Evolutionary conservation across 2,329 filamentous ascomycete species (phyloP).

Genomic region (Aspergillus sp.): DNA sequence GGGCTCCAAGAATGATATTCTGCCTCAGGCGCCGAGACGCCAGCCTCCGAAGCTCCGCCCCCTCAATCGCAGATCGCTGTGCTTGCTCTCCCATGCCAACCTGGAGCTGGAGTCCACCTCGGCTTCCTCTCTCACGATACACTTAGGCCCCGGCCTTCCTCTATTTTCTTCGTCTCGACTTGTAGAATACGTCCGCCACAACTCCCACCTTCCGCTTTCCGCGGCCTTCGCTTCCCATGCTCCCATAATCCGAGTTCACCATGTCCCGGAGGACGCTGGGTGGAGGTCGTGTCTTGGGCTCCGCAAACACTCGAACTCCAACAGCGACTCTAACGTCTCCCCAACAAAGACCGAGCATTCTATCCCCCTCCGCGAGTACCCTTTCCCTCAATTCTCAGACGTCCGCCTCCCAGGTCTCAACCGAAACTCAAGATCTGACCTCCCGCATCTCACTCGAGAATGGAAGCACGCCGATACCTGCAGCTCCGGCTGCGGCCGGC

Average conservation of each 20-base stretch:
- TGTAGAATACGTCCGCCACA: not conserved
- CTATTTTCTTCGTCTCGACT: not conserved
- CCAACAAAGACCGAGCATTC: conserved; percentile 44
- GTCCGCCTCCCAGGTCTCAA: conserved; percentile 69
- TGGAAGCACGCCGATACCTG: conserved; percentile 51
- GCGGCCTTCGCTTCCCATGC: conserved; percentile 33
- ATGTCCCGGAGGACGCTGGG: conserved; percentile 89
- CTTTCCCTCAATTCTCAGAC: conserved; percentile 74
- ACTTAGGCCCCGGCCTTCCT: not conserved
- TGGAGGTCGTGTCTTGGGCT: conserved; percentile 88
- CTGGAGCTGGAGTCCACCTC: conserved; percentile 4
- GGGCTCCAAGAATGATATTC: not conserved
- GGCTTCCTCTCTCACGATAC: not conserved
- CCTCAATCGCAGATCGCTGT: conserved; percentile 5
- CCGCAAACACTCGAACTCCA: conserved; percentile 77
- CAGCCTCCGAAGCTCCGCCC: conserved; percentile 14
- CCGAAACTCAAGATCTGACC: conserved; percentile 73
- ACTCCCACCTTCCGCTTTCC: conserved; percentile 7
- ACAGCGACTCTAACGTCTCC: conserved; percentile 47
- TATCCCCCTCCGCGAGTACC: conserved; percentile 70
- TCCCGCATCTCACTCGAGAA: conserved; percentile 75
- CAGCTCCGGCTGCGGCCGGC: conserved; percentile 55
- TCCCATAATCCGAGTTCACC: conserved; percentile 34
- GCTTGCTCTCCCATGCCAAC: conserved; percentile 1
- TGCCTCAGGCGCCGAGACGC: conserved; percentile 15